Conservation (phyloP, 2,329 filamentous ascomycete species). For the Lachnellula cervina region DNA sequence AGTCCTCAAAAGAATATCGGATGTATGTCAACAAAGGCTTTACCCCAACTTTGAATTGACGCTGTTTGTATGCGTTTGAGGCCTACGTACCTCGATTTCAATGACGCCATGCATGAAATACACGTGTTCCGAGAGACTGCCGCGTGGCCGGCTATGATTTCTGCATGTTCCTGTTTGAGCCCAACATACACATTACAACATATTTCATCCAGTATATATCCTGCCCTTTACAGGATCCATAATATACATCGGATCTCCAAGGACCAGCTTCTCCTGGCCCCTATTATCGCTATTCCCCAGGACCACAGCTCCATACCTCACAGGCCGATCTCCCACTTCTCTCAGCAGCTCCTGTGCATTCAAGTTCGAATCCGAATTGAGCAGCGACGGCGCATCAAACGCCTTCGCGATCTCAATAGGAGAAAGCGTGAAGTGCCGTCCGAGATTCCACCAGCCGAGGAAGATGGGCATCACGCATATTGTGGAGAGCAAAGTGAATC, state of each 20-base stretch:
- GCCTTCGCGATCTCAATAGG: conserved; percentile 16
- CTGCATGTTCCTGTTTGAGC: background rate
- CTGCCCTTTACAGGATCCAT: background rate
- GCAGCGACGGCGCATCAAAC: conserved; percentile 11
- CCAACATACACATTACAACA: background rate
- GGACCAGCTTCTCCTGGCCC: background rate
- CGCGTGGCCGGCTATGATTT: background rate
- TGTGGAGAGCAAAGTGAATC: background rate
- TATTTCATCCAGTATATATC: background rate
- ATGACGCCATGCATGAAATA: background rate
- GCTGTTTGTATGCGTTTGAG: too few relatives aligned
- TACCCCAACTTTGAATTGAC: too few relatives aligned
- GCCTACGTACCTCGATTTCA: background rate
- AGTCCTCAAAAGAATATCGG: too few relatives aligned
- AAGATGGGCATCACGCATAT: conserved; percentile 6
- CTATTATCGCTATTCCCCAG: background rate
- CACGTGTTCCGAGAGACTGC: background rate
- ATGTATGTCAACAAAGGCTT: too few relatives aligned
- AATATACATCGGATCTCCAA: background rate
- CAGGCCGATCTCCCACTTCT: background rate
- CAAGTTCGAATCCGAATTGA: background rate
- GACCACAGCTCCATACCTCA: background rate
- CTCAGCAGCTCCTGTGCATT: background rate
- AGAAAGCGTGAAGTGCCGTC: conserved; percentile 3
- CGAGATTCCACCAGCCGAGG: conserved; percentile 12